Evolutionary conservation across 495 filamentous ascomycete genomes (phyloP), one percentile per base, ranked within the genome.

Genomic region (Annulohypoxylon bovei): DNA sequence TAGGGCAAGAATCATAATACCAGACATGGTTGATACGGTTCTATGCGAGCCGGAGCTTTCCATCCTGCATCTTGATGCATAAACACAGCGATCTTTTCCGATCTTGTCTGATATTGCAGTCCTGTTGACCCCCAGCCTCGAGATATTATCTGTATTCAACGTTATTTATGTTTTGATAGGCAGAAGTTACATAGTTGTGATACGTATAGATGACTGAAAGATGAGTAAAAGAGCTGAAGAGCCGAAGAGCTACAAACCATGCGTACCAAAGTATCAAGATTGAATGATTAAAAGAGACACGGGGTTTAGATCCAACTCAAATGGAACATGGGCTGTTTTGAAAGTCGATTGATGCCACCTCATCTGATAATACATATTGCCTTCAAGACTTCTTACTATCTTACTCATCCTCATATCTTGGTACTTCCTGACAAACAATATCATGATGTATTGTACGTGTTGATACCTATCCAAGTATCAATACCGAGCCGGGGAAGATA

Each of bases 271-370:
- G 4, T 50, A 27, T 28, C 5, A 12, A 50, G 6, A 12, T 50
- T 27, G 46, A 30, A 12, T 14, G 28, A 53, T 35, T 14, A 3
- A 25, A n/a, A 20, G 25, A 52, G 1, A 55, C n/a, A 1, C 6
- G 14, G n/a, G 2, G 40, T 61, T 49, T 22, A 49, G 42, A 54
- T 55, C 67, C 54, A 49, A 70, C 60, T 52, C 7, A 49, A 53
- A 58, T 59, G 68, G 58, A 72, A 72, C 70, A 47, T 61, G 60
- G 42, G 53, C 40, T 67, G 59, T 72, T 71, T 72, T 72, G 59
- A 32, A 63, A 63, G n/a, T 72, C 33, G 59, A 72, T 59, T 60
- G 58, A 72, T 64, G 63, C 59, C 33, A 55, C 50, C 56, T 71
- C 33, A 39, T 62, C 62, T 44, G 62, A 62, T 62, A 56, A 62